Conservation (phyloP, 495 filamentous ascomycete species). For the Penicillium riverlandense region DNA sequence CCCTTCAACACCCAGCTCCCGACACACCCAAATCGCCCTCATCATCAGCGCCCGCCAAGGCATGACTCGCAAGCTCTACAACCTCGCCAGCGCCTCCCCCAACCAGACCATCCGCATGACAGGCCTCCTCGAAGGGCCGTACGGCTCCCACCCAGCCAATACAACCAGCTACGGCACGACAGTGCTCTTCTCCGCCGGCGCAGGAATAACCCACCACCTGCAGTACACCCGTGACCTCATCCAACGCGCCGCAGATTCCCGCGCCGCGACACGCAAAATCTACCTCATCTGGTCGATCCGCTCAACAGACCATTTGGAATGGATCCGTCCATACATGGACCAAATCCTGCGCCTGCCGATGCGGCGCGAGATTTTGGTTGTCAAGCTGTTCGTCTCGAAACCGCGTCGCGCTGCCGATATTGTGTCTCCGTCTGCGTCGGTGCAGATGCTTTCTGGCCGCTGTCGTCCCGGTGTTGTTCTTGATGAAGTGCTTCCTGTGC, state of each 20-base stretch:
- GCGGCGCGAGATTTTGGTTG: conserved; percentile 71
- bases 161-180: conserved; percentile 78
- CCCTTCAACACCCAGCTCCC: conserved; percentile 22
- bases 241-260: conserved; percentile 56
- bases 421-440: conserved; percentile 68
- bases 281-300: conserved; percentile 89
- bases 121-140: conserved; percentile 76
- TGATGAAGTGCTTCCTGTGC: conserved; percentile 65
- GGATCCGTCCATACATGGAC: conserved; percentile 96
- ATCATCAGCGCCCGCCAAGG: conserved; percentile 73
- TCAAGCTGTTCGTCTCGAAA: conserved; percentile 85
- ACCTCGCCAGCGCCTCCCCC: conserved; percentile 53
- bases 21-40: conserved; percentile 60
- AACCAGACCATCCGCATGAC: conserved; percentile 51
- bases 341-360: conserved; percentile 77
- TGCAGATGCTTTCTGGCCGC: conserved; percentile 83
- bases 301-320: conserved; percentile 79
- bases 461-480: conserved; percentile 54
- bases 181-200: conserved; percentile 78
- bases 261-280: conserved; percentile 70
- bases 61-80: conserved; percentile 72
- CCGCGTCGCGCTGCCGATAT: conserved; percentile 58
- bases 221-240: conserved; percentile 71
- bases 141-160: conserved; percentile 57
- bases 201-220: conserved; percentile 85